A percentile compares a stretch with the other conserved stretches of the same genome.
phyloP scores from a whole-genome alignment of 2,329 filamentous ascomycete genomes.

The Elsinoe australis region DNA sequence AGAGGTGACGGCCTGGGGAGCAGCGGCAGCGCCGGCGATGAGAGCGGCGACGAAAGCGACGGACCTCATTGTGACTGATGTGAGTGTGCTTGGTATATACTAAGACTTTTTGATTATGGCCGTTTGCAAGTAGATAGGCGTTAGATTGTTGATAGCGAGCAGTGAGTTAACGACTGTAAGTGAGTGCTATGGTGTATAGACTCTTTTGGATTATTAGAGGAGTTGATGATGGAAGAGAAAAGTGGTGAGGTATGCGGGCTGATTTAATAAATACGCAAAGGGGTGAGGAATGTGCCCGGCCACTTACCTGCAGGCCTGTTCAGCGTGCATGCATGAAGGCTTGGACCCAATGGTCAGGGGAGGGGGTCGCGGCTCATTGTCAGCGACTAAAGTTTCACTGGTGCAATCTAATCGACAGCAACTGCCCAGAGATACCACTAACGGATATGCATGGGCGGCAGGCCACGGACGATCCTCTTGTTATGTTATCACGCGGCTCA shows the following conservation, averaged over 20 bases:
- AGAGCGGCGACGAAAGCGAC: constrained; percentile 37
- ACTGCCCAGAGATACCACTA: constrained; percentile 12
- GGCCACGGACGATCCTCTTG: constrained; percentile 5
- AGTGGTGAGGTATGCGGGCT: background rate
- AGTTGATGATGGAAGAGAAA: background rate
- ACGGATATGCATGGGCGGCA: constrained; percentile 1
- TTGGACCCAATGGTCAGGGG: constrained; percentile 3
- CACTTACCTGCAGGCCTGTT: constrained; percentile 2
- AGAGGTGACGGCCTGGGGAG: constrained; percentile 38
- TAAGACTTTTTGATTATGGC: constrained; percentile 1
- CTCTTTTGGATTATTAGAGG: constrained; percentile 9
- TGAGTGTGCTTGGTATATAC: background rate
- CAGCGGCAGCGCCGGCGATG: constrained; percentile 36
- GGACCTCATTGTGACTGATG: constrained; percentile 29
- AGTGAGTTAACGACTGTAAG: constrained; percentile 13
- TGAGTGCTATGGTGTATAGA: constrained; percentile 7
- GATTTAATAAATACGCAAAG: constrained; percentile 14
- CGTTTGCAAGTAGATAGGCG: background rate
- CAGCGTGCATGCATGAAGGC: constrained; percentile 11
- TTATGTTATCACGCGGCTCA: constrained; percentile 16
- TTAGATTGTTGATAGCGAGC: constrained; percentile 9
- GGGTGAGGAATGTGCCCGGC: constrained; percentile 10
- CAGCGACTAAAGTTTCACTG: background rate
- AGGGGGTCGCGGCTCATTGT: constrained; percentile 13
- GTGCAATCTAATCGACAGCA: constrained; percentile 18